Evolutionary conservation across 139 green algal species (phyloP).

Genomic region (Volvox reticuliferus): DNA sequence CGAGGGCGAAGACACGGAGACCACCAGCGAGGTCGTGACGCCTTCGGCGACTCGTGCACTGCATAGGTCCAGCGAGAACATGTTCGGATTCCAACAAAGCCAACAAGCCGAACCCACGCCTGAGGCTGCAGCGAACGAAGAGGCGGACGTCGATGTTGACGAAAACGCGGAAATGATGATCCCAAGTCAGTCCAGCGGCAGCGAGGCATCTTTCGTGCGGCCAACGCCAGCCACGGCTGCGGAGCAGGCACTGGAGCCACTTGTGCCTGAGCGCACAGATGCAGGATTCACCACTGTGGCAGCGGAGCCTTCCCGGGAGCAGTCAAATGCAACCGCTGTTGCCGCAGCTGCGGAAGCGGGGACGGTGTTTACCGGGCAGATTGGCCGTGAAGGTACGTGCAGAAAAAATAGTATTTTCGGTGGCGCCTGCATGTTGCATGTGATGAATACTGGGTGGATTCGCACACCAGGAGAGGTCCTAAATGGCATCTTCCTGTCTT

Average conservation of each 20-base stretch:
- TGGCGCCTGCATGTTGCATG: neutral
- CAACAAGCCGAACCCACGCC: neutral
- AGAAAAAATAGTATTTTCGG: too few species aligned
- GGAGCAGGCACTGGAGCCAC: neutral
- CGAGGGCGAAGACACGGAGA: constrained; percentile 34
- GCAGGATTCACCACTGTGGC: neutral
- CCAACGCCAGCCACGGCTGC: neutral
- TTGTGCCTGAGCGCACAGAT: too few species aligned
- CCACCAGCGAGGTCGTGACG: constrained; percentile 5
- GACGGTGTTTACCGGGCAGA: neutral
- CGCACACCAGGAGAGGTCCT: too few species aligned
- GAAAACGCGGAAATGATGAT: neutral
- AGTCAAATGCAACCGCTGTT: neutral
- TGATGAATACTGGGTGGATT: too few species aligned
- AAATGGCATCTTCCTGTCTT: too few species aligned
- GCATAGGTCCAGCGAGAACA: constrained; percentile 1
- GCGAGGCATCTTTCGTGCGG: neutral
- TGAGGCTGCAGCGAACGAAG: neutral
- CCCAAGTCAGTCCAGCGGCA: neutral
- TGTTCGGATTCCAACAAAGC: neutral
- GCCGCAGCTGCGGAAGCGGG: neutral
- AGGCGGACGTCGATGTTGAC: neutral
- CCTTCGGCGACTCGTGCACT: neutral
- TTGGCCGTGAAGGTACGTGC: neutral
- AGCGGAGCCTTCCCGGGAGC: neutral